Evolutionary conservation across 768 basidiomycete genomes (phyloP).

Genomic region (Lepiota venenata): DNA sequence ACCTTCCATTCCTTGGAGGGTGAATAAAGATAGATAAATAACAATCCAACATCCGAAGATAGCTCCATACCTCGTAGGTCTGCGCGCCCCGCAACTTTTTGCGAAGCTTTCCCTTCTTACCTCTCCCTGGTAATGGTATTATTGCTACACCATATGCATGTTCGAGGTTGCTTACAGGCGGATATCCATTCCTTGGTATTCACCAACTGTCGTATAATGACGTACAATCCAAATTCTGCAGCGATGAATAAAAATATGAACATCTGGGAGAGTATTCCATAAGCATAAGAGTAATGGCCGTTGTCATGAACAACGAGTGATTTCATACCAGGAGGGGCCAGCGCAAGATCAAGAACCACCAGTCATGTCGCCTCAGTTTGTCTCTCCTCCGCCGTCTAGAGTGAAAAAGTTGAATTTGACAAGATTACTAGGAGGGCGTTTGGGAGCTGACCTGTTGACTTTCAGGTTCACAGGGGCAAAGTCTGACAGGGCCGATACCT

Average conservation of each 20-base stretch:
- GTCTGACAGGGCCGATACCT: constrained; percentile 81
- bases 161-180: constrained; percentile 57
- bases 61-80: constrained; percentile 61
- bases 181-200: constrained; percentile 93
- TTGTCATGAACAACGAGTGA: background rate
- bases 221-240: constrained; percentile 81
- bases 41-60: background rate
- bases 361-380: constrained; percentile 55
- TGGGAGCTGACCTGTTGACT: constrained; percentile 59
- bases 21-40: background rate
- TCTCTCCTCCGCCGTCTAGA: constrained; percentile 29
- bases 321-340: constrained; percentile 80
- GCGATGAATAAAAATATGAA: constrained; percentile 85
- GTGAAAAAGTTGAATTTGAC: background rate
- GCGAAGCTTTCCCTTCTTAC: constrained; percentile 75
- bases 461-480: constrained; percentile 88
- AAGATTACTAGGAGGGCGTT: background rate
- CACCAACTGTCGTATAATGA: constrained; percentile 86
- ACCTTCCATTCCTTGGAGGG: constrained; percentile 77
- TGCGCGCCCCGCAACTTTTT: constrained; percentile 69
- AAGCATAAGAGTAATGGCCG: background rate
- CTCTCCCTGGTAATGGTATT: constrained; percentile 60
- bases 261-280: constrained; percentile 38
- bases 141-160: background rate
- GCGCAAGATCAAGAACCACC: constrained; percentile 72